These are phyloP conservation scores for Backusella psychrophila DNA, from an alignment of 192 early-diverging fungal species.

Conservation along the genomic window DNA sequence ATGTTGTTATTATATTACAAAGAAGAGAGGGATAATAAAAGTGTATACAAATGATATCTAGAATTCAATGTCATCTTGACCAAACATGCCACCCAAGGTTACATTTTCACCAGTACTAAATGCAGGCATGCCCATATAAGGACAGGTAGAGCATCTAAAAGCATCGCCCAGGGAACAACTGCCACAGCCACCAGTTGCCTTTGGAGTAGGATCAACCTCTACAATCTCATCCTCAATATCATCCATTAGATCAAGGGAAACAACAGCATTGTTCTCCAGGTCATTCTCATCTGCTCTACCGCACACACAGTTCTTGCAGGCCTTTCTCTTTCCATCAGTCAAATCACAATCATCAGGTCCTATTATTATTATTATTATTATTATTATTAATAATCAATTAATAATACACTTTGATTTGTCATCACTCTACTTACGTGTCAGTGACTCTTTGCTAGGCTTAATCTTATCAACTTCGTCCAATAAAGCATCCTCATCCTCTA, in stretches of 20 bases:
- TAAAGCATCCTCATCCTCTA: constrained; percentile 85
- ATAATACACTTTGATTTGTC: background rate
- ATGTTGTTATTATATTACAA: background rate
- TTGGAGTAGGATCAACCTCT: constrained; percentile 45
- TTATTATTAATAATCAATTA: background rate
- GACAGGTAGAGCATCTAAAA: constrained; percentile 94
- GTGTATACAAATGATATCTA: constrained; percentile 3
- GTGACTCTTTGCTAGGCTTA: constrained; percentile 61
- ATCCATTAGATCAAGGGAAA: constrained; percentile 33
- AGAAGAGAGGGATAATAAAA: background rate
- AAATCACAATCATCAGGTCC: constrained; percentile 72
- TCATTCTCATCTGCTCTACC: constrained; percentile 83
- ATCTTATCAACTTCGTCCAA: constrained; percentile 81
- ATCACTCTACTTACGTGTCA: constrained; percentile 47
- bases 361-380: background rate
- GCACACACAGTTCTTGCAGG: constrained; percentile 98
- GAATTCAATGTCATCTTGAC: constrained; percentile 36
- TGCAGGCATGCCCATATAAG: constrained; percentile 95
- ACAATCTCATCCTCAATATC: constrained; percentile 35
- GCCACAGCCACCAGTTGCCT: constrained; percentile 52
- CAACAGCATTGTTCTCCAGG: constrained; percentile 54
- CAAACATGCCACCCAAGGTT: constrained; percentile 67
- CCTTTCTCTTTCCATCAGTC: constrained; percentile 74
- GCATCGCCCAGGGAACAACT: constrained; percentile 95
- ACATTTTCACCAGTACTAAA: constrained; percentile 96